These are phyloP conservation scores for Gossypium gossypioides DNA, from an alignment of 441 rosid species.

Conservation along the genomic window DNA sequence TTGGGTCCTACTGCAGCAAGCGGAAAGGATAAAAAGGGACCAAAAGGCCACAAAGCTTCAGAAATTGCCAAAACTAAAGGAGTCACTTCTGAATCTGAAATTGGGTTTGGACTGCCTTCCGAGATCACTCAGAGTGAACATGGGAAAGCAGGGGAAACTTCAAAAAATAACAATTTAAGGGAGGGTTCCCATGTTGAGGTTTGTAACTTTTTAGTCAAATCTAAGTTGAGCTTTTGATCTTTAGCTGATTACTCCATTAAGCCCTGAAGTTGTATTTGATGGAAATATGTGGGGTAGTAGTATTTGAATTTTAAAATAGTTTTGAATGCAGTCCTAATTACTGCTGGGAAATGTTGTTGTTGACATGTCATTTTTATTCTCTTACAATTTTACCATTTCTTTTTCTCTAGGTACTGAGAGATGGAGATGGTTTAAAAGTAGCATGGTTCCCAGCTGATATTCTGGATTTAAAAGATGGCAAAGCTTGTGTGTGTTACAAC, in stretches of 20 bases:
- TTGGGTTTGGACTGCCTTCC: constrained; percentile 29
- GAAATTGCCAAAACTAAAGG: constrained; percentile 34
- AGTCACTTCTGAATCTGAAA: constrained; percentile 39
- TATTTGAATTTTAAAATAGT: neutral
- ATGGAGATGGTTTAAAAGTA: constrained; percentile 51
- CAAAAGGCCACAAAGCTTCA: constrained; percentile 31
- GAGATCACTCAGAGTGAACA: constrained; percentile 23
- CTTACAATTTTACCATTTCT: constrained; percentile 8
- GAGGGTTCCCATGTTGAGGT: constrained; percentile 92
- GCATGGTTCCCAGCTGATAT: constrained; percentile 87
- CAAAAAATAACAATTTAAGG: constrained; percentile 38
- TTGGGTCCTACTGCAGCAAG: constrained; percentile 28
- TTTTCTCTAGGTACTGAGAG: constrained; percentile 60
- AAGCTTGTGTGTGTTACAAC: constrained; percentile 60
- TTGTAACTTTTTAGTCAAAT: constrained; percentile 17
- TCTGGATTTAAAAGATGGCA: constrained; percentile 60
- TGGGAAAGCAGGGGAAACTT: constrained; percentile 30
- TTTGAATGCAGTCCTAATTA: neutral
- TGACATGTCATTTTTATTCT: neutral
- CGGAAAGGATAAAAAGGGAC: constrained; percentile 40
- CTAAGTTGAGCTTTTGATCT: neutral
- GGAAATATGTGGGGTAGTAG: neutral
- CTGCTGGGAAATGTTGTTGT: neutral
- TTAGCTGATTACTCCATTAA: neutral
- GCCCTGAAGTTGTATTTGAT: neutral